These are phyloP conservation scores for Irineochytrium annulatum DNA, from an alignment of 192 early-diverging fungal species.

Conservation along the genomic window DNA sequence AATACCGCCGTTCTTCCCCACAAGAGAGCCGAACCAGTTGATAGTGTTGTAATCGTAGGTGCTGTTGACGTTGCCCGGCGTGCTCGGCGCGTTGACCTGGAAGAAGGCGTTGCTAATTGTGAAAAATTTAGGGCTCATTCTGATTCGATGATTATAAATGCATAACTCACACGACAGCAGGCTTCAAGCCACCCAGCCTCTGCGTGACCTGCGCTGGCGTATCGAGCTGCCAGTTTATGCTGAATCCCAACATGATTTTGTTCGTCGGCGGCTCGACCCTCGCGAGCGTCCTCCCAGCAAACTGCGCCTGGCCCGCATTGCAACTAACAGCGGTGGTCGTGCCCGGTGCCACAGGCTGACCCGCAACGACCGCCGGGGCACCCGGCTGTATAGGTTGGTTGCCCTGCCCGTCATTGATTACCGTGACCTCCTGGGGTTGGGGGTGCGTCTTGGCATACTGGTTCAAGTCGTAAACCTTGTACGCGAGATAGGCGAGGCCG, in stretches of 20 bases:
- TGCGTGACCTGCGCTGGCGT: conserved; percentile 14
- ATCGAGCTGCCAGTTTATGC: conserved; percentile 22
- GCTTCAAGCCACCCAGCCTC: conserved; percentile 11
- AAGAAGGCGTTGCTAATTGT: conserved; percentile 27
- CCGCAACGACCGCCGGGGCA: too few relatives aligned
- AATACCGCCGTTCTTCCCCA: conserved; percentile 22
- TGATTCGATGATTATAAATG: too few relatives aligned
- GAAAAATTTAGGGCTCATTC: too few relatives aligned
- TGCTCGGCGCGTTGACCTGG: conserved; percentile 13
- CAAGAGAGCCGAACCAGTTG: conserved; percentile 37
- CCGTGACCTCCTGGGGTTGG: background rate
- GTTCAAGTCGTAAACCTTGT: conserved; percentile 16
- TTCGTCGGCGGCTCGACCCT: conserved; percentile 15
- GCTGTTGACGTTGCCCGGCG: background rate
- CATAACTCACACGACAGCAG: conserved; percentile 20
- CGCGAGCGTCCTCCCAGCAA: too few relatives aligned
- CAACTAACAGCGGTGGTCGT: conserved; percentile 8
- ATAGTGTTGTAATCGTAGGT: conserved; percentile 10
- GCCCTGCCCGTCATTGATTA: too few relatives aligned
- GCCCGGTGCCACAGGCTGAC: conserved; percentile 1
- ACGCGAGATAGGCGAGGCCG: conserved; percentile 14
- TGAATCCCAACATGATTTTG: conserved; percentile 20
- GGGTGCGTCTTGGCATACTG: background rate
- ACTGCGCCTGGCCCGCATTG: background rate
- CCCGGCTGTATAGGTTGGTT: too few relatives aligned